Evolutionary conservation across 2,329 filamentous ascomycete genomes (phyloP).

Genomic region (Madurella mycetomatis): DNA sequence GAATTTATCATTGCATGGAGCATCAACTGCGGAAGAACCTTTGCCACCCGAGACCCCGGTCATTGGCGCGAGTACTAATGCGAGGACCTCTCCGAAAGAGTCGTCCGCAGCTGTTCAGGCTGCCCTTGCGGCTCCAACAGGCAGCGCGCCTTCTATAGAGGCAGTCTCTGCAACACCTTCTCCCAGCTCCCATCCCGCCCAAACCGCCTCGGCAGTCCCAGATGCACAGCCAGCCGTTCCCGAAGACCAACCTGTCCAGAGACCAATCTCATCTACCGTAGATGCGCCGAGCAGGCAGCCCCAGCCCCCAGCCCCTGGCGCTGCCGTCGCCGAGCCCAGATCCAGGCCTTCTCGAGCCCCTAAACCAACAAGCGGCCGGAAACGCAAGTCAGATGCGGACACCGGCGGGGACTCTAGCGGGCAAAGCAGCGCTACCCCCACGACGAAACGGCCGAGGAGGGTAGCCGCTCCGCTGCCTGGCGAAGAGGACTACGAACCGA

Average conservation of each 20-base stretch:
- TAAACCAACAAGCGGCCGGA: conserved; percentile 8
- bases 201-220: background rate
- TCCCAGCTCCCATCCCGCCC: background rate
- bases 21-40: background rate
- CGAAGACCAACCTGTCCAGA: background rate
- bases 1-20: background rate
- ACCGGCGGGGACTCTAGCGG: conserved; percentile 10
- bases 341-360: background rate
- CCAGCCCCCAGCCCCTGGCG: background rate
- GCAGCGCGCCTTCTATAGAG: background rate
- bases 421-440: conserved; percentile 10
- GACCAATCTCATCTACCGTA: background rate
- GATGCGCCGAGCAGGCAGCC: background rate
- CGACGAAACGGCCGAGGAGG: conserved; percentile 25
- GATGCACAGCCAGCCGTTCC: background rate
- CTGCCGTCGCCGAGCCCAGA: conserved; percentile 2
- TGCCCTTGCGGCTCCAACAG: background rate
- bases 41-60: background rate
- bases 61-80: background rate
- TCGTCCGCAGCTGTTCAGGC: background rate
- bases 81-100: background rate
- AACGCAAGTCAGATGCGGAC: conserved; percentile 19
- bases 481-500: conserved; percentile 17
- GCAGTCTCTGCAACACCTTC: background rate
- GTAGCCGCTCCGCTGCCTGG: conserved; percentile 19